A percentile compares a stretch with the other conserved stretches of the same genome.
phyloP scores from a whole-genome alignment of 2,329 filamentous ascomycete genomes.

The Allantophomopsis lycopodina region DNA sequence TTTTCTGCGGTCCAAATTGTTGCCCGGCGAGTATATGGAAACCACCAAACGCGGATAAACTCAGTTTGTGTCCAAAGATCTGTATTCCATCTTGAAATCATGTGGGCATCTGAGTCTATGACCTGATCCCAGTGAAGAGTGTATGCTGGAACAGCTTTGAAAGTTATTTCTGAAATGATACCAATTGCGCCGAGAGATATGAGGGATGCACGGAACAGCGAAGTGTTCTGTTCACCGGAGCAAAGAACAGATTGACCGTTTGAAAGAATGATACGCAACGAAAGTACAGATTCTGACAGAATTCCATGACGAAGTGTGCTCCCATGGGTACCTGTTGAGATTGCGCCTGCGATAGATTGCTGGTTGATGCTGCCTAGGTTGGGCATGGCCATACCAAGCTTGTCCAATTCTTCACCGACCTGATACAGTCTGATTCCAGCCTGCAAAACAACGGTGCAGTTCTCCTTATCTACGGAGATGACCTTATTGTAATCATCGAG shows the following conservation, averaged over 20 bases:
- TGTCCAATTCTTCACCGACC: conserved; percentile 61
- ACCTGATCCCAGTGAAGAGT: conserved; percentile 80
- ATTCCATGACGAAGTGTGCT: conserved; percentile 75
- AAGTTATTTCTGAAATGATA: conserved; percentile 80
- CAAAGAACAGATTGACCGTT: conserved; percentile 65
- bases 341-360: conserved; percentile 85
- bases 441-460: conserved; percentile 60
- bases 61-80: conserved; percentile 74
- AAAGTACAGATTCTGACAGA: conserved; percentile 63
- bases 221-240: conserved; percentile 48
- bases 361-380: conserved; percentile 92
- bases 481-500: conserved; percentile 72
- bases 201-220: conserved; percentile 79
- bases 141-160: conserved; percentile 67
- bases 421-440: conserved; percentile 75
- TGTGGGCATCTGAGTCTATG: conserved; percentile 52
- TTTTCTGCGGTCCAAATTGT: conserved; percentile 85
- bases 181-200: conserved; percentile 82
- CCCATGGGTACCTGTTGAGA: conserved; percentile 87
- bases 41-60: conserved; percentile 95
- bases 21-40: conserved; percentile 78
- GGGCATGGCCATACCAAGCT: conserved; percentile 68
- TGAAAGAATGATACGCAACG: conserved; percentile 68
- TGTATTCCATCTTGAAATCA: conserved; percentile 59
- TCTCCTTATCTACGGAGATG: conserved; percentile 52